Evolutionary conservation across 495 filamentous ascomycete genomes (phyloP).

Genomic region (Trichocladium uniseriatum): DNA sequence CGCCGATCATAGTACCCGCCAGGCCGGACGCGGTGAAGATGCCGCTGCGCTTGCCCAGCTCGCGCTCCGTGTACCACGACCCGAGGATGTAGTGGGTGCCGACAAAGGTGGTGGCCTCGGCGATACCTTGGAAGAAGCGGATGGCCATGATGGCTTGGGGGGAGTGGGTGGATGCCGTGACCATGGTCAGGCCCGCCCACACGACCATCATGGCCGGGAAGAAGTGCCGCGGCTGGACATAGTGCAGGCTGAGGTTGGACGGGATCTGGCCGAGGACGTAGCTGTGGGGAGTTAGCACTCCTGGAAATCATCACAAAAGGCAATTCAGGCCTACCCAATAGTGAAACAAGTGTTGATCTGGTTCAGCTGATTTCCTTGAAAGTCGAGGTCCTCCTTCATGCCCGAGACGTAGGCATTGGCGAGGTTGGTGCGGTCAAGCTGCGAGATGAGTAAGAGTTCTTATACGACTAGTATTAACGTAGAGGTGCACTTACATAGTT

Average conservation of each 20-base stretch:
- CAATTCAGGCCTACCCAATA: slow-evolving; percentile 20
- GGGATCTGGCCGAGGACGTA: slow-evolving; percentile 55
- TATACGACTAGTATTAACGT: neutral
- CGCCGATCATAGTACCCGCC: slow-evolving; percentile 41
- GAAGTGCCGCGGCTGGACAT: slow-evolving; percentile 49
- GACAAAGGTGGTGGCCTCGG: slow-evolving; percentile 51
- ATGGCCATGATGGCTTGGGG: slow-evolving; percentile 53
- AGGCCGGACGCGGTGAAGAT: slow-evolving; percentile 46
- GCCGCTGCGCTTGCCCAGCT: slow-evolving; percentile 53
- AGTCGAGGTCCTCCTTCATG: slow-evolving; percentile 54
- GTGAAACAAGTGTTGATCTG: slow-evolving; percentile 47
- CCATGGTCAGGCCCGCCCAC: slow-evolving; percentile 55
- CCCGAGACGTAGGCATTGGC: slow-evolving; percentile 57
- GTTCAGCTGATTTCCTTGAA: slow-evolving; percentile 50
- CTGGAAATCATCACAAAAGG: no score
- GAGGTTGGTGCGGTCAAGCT: slow-evolving; percentile 50
- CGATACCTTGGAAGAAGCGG: slow-evolving; percentile 59
- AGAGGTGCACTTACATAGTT: slow-evolving; percentile 29
- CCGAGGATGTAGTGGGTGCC: slow-evolving; percentile 60
- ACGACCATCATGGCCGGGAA: slow-evolving; percentile 52
- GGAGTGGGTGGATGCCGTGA: slow-evolving; percentile 42
- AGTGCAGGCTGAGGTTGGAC: slow-evolving; percentile 49
- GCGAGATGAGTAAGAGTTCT: neutral
- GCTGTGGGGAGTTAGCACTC: no score
- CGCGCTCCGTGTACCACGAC: slow-evolving; percentile 55